Percentiles rank a stretch among this genome's conserved stretches.
Evolutionary conservation across 306 rosid genomes (phyloP).

Genomic region (Betula pendula): DNA sequence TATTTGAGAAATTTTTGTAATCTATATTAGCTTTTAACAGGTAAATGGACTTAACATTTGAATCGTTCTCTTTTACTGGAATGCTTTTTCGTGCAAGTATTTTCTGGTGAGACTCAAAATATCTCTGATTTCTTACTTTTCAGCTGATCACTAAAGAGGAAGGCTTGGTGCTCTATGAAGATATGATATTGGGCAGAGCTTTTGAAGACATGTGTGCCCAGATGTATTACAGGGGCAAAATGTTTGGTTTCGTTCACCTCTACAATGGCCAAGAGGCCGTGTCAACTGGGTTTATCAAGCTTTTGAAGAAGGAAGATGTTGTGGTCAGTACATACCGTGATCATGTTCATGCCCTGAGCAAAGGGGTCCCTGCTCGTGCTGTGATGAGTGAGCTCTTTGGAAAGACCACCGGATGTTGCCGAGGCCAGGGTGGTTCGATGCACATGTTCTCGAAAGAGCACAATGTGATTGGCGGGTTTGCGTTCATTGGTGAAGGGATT

Average conservation of each 20-base stretch:
- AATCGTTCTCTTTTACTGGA: not conserved
- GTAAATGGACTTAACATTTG: not conserved
- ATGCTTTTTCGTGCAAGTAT: constrained; percentile 5
- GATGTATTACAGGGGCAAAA: constrained; percentile 96
- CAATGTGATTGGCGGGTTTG: constrained; percentile 90
- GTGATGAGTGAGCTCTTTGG: constrained; percentile 99
- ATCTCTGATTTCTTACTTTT: constrained; percentile 28
- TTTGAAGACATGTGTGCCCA: constrained; percentile 99
- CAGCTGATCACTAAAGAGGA: constrained; percentile 91
- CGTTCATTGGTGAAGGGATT: constrained; percentile 98
- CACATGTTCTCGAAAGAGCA: constrained; percentile 97
- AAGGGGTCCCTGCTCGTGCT: constrained; percentile 87
- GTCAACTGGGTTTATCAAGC: constrained; percentile 93
- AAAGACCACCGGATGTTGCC: constrained; percentile 93
- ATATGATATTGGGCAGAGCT: constrained; percentile 86
- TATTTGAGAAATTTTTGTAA: not conserved
- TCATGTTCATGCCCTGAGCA: constrained; percentile 96
- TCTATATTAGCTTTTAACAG: not conserved
- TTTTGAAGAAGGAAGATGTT: constrained; percentile 69
- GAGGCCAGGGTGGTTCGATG: constrained; percentile 99
- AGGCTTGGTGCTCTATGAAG: constrained; percentile 87
- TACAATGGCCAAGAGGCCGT: constrained; percentile 99
- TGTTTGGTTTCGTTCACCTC: constrained; percentile 98
- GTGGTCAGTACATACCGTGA: constrained; percentile 95
- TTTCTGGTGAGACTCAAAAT: not conserved